These are phyloP conservation scores for Lichtheimia hyalospora DNA, from an alignment of 371 early-diverging fungal species.

Conservation along the genomic window DNA sequence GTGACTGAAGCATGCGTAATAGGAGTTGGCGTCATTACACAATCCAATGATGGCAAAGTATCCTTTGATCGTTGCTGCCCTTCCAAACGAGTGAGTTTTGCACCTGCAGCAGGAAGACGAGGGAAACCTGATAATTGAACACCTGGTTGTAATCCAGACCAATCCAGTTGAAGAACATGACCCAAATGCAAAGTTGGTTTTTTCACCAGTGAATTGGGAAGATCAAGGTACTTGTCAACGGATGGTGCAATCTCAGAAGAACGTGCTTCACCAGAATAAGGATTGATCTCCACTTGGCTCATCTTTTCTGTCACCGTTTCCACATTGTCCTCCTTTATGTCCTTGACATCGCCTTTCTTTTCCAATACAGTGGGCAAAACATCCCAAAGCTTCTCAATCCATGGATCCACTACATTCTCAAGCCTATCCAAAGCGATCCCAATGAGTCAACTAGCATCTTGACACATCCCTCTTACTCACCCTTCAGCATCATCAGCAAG, in stretches of 20 bases:
- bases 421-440: constrained; percentile 56
- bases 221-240: constrained; percentile 15
- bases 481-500: constrained; percentile 92
- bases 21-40: constrained; percentile 48
- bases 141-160: constrained; percentile 50
- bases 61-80: constrained; percentile 8
- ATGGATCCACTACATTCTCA: constrained; percentile 88
- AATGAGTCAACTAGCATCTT: not conserved
- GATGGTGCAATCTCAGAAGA: constrained; percentile 5
- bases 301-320: constrained; percentile 26
- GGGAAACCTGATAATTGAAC: constrained; percentile 68
- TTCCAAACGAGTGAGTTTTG: constrained; percentile 27
- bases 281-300: constrained; percentile 16
- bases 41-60: constrained; percentile 22
- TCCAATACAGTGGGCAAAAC: constrained; percentile 54
- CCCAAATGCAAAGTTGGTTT: constrained; percentile 18
- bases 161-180: constrained; percentile 46
- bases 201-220: constrained; percentile 17
- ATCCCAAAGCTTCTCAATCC: constrained; percentile 88
- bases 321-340: constrained; percentile 13
- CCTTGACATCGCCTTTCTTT: constrained; percentile 4
- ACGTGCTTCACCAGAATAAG: constrained; percentile 16
- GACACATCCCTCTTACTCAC: constrained; percentile 30
- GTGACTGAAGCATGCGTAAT: constrained; percentile 47
- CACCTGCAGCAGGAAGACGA: constrained; percentile 54